Percentiles rank a stretch among this genome's conserved stretches.
phyloP scores from a whole-genome alignment of 495 filamentous ascomycete genomes.

The Penicillium angulare region DNA sequence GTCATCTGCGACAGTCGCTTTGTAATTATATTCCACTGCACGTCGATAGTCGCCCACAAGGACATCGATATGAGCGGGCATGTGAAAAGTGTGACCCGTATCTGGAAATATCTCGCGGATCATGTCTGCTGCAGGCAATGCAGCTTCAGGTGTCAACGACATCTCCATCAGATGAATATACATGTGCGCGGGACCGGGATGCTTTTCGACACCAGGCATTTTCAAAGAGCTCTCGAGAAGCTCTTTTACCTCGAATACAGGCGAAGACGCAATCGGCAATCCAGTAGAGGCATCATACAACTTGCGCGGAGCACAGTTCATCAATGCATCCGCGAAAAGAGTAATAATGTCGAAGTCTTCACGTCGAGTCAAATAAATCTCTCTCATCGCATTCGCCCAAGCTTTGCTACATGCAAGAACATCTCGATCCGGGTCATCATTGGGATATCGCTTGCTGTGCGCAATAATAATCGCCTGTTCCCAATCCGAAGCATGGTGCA shows the following conservation, averaged over 20 bases:
- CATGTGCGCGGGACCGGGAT: constrained; percentile 65
- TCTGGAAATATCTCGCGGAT: constrained; percentile 64
- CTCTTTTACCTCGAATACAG: constrained; percentile 55
- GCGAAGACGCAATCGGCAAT: constrained; percentile 50
- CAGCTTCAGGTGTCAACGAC: constrained; percentile 59
- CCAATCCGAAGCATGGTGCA: constrained; percentile 26
- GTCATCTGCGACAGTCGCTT: constrained; percentile 60
- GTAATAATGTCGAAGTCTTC: constrained; percentile 60
- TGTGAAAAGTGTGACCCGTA: constrained; percentile 67
- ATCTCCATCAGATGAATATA: constrained; percentile 78
- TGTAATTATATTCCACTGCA: constrained; percentile 58
- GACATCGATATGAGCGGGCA: constrained; percentile 69
- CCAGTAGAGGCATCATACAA: constrained; percentile 63
- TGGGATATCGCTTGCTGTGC: constrained; percentile 53
- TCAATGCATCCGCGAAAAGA: constrained; percentile 65
- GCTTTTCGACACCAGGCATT: constrained; percentile 34
- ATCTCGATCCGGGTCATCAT: constrained; percentile 35
- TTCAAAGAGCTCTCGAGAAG: constrained; percentile 54
- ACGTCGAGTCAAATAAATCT: constrained; percentile 46
- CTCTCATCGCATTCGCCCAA: constrained; percentile 61
- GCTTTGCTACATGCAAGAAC: constrained; percentile 51
- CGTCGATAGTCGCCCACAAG: constrained; percentile 64
- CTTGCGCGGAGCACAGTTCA: constrained; percentile 67
- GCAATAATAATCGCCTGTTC: constrained; percentile 61
- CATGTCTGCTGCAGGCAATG: constrained; percentile 54